Evolutionary conservation across 2,329 filamentous ascomycete genomes (phyloP).

Genomic region (Hymenoscyphus albidus): DNA sequence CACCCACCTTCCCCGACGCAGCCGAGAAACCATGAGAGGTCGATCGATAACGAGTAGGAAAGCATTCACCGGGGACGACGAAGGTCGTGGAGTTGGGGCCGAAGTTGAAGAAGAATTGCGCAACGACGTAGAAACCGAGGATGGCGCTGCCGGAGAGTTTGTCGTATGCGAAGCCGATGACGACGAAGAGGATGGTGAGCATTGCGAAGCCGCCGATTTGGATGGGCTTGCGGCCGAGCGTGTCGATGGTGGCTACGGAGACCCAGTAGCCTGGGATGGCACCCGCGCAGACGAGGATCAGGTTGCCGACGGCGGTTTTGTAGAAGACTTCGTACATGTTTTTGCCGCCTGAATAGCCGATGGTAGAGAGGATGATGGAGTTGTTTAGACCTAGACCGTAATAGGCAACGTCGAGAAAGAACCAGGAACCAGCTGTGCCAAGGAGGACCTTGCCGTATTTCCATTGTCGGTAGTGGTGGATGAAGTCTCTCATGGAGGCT

Average conservation of each 20-base stretch:
- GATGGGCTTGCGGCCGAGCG: conserved; percentile 73
- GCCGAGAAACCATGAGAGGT: conserved; percentile 38
- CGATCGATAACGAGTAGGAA: conserved; percentile 37
- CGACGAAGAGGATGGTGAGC: conserved; percentile 57
- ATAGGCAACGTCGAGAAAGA: conserved; percentile 46
- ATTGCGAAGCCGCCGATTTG: conserved; percentile 61
- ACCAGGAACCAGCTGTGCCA: conserved; percentile 83
- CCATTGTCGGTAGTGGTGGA: conserved; percentile 63
- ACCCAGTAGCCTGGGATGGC: conserved; percentile 80
- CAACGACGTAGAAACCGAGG: conserved; percentile 59
- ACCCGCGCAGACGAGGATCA: conserved; percentile 73
- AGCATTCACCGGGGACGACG: conserved; percentile 38
- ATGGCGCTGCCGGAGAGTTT: conserved; percentile 47
- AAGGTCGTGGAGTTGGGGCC: conserved; percentile 40
- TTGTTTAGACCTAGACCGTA: conserved; percentile 68
- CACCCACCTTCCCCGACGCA: conserved; percentile 37
- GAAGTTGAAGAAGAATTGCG: conserved; percentile 66
- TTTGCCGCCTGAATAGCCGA: conserved; percentile 63
- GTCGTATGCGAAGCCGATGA: conserved; percentile 60
- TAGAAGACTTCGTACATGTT: conserved; percentile 66
- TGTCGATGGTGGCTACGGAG: conserved; percentile 71
- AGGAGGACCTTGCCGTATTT: conserved; percentile 70
- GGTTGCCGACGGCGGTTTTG: conserved; percentile 71
- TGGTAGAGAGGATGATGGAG: conserved; percentile 65
- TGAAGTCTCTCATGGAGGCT: conserved; percentile 70